A percentile compares a stretch with the other conserved stretches of the same genome.
Conservation (phyloP, 768 basidiomycete species). For the Baorangia bicolor region DNA sequence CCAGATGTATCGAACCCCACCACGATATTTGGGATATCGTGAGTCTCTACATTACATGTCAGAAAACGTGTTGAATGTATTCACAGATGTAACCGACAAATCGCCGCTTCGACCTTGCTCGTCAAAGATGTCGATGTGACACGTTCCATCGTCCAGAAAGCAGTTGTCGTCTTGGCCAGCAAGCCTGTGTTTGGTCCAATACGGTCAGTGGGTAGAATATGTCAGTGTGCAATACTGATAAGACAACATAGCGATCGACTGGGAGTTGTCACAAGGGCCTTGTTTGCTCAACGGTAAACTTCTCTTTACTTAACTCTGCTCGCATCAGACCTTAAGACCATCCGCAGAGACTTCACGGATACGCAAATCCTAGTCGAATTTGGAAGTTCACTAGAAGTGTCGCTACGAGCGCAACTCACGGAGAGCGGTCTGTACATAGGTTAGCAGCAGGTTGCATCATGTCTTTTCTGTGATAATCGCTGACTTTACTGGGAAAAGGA, state of each 20-base stretch:
- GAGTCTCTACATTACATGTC: constrained; percentile 4
- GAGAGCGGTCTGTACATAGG: constrained; percentile 97
- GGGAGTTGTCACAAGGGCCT: constrained; percentile 88
- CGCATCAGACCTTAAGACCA: neutral
- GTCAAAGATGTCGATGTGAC: constrained; percentile 86
- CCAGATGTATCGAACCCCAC: constrained; percentile 65
- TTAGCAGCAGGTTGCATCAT: constrained; percentile 33
- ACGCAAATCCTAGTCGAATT: constrained; percentile 90
- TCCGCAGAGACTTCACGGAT: constrained; percentile 77
- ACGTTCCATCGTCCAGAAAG: constrained; percentile 95
- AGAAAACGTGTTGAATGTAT: neutral
- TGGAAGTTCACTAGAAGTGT: constrained; percentile 68
- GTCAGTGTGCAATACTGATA: neutral
- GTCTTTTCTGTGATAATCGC: neutral
- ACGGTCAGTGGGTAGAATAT: constrained; percentile 45
- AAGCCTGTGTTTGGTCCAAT: constrained; percentile 94
- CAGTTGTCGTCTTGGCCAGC: constrained; percentile 89
- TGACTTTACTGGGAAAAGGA: constrained; percentile 41
- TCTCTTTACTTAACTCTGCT: neutral
- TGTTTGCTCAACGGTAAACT: constrained; percentile 76
- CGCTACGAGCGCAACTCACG: constrained; percentile 76
- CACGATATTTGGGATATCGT: constrained; percentile 97
- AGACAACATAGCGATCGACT: constrained; percentile 71
- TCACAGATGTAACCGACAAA: constrained; percentile 90
- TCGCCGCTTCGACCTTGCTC: constrained; percentile 72